Conservation (phyloP, 2,329 filamentous ascomycete genomes). For the Whalleya microplaca region DNA sequence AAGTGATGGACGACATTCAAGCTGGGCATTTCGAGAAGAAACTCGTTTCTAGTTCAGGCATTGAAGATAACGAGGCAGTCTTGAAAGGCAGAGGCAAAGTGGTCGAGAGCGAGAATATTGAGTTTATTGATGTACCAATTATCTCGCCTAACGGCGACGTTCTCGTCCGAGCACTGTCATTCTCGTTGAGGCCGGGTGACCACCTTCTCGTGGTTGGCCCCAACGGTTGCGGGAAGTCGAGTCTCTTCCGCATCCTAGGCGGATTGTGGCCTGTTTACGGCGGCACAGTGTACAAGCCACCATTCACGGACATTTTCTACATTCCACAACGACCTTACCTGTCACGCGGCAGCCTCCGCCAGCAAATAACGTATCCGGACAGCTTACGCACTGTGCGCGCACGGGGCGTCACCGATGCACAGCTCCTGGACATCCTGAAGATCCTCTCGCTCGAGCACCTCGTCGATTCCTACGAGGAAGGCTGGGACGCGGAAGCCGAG, state of each 20-base stretch:
- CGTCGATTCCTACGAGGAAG: conserved; percentile 73
- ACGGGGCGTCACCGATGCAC: conserved; percentile 79
- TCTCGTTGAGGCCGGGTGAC: conserved; percentile 82
- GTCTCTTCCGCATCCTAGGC: conserved; percentile 92
- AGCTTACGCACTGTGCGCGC: conserved; percentile 83
- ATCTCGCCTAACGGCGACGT: conserved; percentile 97
- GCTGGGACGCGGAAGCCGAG: conserved; percentile 93
- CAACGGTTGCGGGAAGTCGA: conserved; percentile 96
- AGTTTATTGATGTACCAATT: conserved; percentile 70
- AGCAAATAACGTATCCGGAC: conserved; percentile 97
- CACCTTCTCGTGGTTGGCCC: conserved; percentile 94
- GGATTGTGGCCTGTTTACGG: conserved; percentile 98
- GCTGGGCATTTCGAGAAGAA: conserved; percentile 94
- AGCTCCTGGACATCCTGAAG: conserved; percentile 76
- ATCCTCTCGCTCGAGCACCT: conserved; percentile 84
- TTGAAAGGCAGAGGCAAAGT: conserved; percentile 81
- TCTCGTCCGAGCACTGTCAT: conserved; percentile 82
- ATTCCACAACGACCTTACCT: conserved; percentile 96
- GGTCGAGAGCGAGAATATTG: conserved; percentile 66
- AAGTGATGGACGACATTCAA: conserved; percentile 93
- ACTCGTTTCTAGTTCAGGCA: conserved; percentile 85
- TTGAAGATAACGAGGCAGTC: conserved; percentile 79
- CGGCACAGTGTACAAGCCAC: conserved; percentile 87
- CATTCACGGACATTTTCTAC: conserved; percentile 94
- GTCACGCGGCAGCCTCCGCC: conserved; percentile 85